Base-by-base conservation (phyloP, 352 stramenopile genomes). In the Proteromonas lacertae region DNA sequence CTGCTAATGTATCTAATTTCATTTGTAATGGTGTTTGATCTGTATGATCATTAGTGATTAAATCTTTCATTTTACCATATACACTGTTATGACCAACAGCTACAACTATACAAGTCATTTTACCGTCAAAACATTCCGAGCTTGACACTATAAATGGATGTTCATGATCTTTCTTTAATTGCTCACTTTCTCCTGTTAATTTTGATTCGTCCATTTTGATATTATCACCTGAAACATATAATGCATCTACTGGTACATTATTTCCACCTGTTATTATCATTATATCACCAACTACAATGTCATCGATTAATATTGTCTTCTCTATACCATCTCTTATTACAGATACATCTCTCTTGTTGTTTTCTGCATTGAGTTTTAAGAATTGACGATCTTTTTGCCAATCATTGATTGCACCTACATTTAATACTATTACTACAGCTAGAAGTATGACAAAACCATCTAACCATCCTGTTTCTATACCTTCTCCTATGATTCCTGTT, bases 71-170 rank as follows among this genome's bases (percentile, higher is more conserved):
- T 8, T 25, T 25, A 25, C 4, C 3, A 8, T 8, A 25, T 56
- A 93, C 80, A 5, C 79, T 95, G 22, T 58, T 50, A 17, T 65
- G 53, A 19, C 80, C 84, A 13, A 78, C 90, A 10, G 68, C 66
- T 7, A 40, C 3, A 16, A 40, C 35, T 7, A 40, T 29, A 20
- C 35, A n/a, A n/a, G n/a, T n/a, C n/a, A n/a, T n/a, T n/a, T n/a
- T n/a, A n/a, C n/a, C n/a, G n/a, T n/a, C n/a, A n/a, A n/a, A n/a
- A n/a, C n/a, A n/a, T n/a, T n/a, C n/a, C n/a, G n/a, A n/a, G n/a
- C n/a, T n/a, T n/a, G n/a, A n/a, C n/a, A n/a, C n/a, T n/a, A n/a
- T n/a, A n/a, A n/a, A n/a, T n/a, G n/a, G n/a, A n/a, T n/a, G n/a
- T n/a, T n/a, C n/a, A n/a, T n/a, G n/a, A n/a, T n/a, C n/a, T n/a